Evolutionary conservation across 805 yeast genomes (phyloP).

Genomic region (Nakazawaea peltata): DNA sequence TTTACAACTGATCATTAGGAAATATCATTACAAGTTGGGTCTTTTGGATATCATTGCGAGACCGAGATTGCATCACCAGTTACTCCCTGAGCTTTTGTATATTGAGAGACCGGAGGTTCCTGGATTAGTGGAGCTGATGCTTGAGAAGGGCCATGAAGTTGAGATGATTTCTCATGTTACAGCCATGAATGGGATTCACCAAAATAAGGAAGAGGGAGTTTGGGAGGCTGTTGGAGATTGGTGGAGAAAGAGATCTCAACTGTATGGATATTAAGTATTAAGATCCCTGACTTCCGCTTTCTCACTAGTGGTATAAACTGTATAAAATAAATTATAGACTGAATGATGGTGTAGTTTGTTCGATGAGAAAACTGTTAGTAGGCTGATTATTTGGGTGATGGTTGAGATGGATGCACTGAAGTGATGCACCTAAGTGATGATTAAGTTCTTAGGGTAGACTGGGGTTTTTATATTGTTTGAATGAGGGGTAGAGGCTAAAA

Average conservation of each 20-base stretch:
- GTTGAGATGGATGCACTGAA: no score
- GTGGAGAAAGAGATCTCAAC: conserved; percentile 81
- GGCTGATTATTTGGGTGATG: no score
- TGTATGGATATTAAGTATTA: conserved; percentile 46
- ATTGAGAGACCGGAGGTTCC: conserved; percentile 47
- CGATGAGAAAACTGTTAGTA: no score
- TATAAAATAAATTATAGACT: no score
- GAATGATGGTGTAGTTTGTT: no score
- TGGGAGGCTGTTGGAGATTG: conserved; percentile 79
- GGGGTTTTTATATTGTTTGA: no score
- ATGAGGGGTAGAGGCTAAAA: no score
- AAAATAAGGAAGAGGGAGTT: conserved; percentile 25
- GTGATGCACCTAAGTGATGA: no score
- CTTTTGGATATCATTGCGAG: conserved; percentile 63
- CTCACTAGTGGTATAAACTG: no score
- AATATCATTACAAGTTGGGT: conserved; percentile 47
- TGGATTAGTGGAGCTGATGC: conserved; percentile 24
- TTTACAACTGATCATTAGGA: conserved; percentile 69
- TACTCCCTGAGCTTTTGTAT: conserved; percentile 61
- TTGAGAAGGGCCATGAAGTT: conserved; percentile 44
- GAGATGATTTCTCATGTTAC: conserved; percentile 36
- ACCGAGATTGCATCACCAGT: conserved; percentile 87
- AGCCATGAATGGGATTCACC: conserved; percentile 49
- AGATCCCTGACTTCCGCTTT: no score
- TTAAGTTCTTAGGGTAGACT: no score